phyloP scores from a whole-genome alignment of 75 land plant genomes.

The Pinus taeda region DNA sequence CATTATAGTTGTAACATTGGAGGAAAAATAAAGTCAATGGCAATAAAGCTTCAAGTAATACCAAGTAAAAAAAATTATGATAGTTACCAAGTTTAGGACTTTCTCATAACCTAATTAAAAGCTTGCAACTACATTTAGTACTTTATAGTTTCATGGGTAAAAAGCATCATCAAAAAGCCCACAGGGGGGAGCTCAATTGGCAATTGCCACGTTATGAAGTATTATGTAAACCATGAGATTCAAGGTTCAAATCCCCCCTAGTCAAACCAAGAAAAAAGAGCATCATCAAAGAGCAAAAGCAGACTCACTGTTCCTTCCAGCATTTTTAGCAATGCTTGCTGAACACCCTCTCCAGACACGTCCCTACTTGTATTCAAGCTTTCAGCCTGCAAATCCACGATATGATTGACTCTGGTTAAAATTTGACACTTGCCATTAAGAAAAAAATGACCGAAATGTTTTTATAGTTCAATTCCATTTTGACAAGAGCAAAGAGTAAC shows the following conservation, averaged over 20 bases:
- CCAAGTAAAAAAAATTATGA: neutral
- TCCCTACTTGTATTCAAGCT: constrained; percentile 79
- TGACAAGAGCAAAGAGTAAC: neutral
- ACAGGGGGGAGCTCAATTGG: too few relatives aligned
- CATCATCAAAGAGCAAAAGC: neutral
- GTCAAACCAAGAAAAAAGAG: neutral
- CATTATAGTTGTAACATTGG: too few relatives aligned
- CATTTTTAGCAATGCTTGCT: constrained; percentile 75
- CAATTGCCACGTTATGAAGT: too few relatives aligned
- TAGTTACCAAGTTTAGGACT: neutral
- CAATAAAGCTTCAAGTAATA: neutral
- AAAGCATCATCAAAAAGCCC: neutral
- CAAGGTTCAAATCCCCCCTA: too few relatives aligned
- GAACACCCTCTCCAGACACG: constrained; percentile 86
- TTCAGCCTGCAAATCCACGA: constrained; percentile 51
- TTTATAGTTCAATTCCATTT: neutral
- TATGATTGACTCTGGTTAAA: neutral
- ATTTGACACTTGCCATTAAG: neutral
- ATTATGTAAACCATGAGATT: too few relatives aligned
- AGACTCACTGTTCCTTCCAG: constrained; percentile 65
- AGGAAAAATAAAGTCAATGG: neutral
- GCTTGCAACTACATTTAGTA: neutral
- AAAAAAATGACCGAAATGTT: neutral
- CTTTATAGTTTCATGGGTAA: neutral
- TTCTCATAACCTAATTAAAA: neutral